Conservation (phyloP, 1,139 yeast genomes). For the Sugiyamaella novakii region DNA sequence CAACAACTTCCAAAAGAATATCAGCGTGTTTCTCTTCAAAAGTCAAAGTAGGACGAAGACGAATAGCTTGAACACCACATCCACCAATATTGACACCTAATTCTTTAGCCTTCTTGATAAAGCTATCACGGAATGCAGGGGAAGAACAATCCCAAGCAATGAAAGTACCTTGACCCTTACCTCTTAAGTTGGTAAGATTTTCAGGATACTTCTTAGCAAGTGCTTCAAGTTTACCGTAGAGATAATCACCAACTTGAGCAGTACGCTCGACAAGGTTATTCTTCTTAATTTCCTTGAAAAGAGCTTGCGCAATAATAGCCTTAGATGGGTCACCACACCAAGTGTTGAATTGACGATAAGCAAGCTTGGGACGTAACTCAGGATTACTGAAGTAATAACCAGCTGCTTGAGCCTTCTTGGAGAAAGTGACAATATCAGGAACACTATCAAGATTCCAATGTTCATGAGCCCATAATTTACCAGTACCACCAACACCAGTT, state of each 20-base stretch:
- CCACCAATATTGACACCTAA: slow-evolving; percentile 79
- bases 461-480: slow-evolving; percentile 85
- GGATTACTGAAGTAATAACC: slow-evolving; percentile 79
- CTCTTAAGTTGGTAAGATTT: slow-evolving; percentile 61
- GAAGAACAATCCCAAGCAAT: slow-evolving; percentile 72
- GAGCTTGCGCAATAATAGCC: slow-evolving; percentile 70
- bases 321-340: slow-evolving; percentile 92
- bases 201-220: slow-evolving; percentile 57
- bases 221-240: slow-evolving; percentile 54
- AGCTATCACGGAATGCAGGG: slow-evolving; percentile 57
- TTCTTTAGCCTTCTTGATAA: slow-evolving; percentile 57
- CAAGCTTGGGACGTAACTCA: slow-evolving; percentile 65
- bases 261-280: slow-evolving; percentile 60
- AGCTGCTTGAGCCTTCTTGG: slow-evolving; percentile 84
- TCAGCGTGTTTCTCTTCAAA: slow-evolving; percentile 80
- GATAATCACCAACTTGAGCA: slow-evolving; percentile 62
- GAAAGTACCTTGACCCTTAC: slow-evolving; percentile 73
- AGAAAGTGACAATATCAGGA: slow-evolving; percentile 81
- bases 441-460: slow-evolving; percentile 71
- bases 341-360: slow-evolving; percentile 86
- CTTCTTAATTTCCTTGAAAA: slow-evolving; percentile 62
- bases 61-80: slow-evolving; percentile 71
- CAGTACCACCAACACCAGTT: slow-evolving; percentile 87
- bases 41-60: slow-evolving; percentile 75
- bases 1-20: slow-evolving; percentile 49